Evolutionary conservation across 1,284 basidiomycete genomes (phyloP).

Genomic region (Vanrija sp.): DNA sequence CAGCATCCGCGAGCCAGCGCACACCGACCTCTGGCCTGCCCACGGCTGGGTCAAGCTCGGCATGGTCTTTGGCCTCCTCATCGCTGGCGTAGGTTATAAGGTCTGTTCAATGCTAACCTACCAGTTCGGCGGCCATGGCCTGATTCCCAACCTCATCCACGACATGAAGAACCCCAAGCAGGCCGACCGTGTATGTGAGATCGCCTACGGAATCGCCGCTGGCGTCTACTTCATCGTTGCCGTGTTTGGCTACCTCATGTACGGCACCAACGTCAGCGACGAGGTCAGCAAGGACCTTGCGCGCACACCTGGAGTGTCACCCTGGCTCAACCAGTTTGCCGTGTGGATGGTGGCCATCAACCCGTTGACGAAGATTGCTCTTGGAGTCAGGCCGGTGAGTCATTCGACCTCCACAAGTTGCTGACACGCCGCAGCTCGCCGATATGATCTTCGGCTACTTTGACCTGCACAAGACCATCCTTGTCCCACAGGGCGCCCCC

Average conservation of each 20-base stretch:
- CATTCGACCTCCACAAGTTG: no score
- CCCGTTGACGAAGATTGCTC: constrained; percentile 70
- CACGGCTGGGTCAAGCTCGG: constrained; percentile 62
- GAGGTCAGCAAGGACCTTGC: constrained; percentile 85
- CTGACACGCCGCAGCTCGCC: constrained; percentile 23
- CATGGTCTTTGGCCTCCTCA: constrained; percentile 79
- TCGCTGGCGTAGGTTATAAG: constrained; percentile 60
- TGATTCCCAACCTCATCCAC: constrained; percentile 58
- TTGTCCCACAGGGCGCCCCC: constrained; percentile 29
- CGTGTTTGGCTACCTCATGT: constrained; percentile 85
- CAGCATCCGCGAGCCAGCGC: constrained; percentile 70
- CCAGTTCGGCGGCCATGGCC: constrained; percentile 45
- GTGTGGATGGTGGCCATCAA: constrained; percentile 69
- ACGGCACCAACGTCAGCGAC: constrained; percentile 74
- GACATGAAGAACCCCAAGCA: constrained; percentile 83
- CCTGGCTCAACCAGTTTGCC: constrained; percentile 65
- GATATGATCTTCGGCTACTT: constrained; percentile 38
- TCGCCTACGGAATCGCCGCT: constrained; percentile 63
- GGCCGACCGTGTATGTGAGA: constrained; percentile 54
- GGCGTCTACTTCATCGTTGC: constrained; percentile 75
- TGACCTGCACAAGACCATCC: constrained; percentile 37
- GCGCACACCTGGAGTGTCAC: constrained; percentile 69
- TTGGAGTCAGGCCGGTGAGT: constrained; percentile 74
- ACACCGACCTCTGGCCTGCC: constrained; percentile 62
- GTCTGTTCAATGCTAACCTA: neutral